Evolutionary conservation across 2,329 filamentous ascomycete species (phyloP).

Genomic region (Raffaelea arxii): DNA sequence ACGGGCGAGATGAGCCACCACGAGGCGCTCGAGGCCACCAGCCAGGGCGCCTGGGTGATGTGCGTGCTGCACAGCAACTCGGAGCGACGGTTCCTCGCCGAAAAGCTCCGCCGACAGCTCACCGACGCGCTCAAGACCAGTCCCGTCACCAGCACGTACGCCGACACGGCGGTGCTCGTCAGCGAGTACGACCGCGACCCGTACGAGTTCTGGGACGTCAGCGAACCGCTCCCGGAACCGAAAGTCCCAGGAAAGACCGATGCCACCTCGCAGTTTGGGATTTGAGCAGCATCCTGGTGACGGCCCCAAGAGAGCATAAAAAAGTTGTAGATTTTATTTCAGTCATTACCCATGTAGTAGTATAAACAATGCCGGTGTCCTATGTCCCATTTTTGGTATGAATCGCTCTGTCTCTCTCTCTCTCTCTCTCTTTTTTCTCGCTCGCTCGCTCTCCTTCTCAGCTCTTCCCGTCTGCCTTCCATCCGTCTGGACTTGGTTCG

Average conservation of each 20-base stretch:
- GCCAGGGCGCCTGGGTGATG: slow-evolving; percentile 73
- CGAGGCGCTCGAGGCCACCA: slow-evolving; percentile 76
- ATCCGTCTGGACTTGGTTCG: slow-evolving; percentile 8
- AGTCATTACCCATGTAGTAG: too few species aligned
- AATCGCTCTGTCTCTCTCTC: too few species aligned
- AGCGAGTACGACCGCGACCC: slow-evolving; percentile 81
- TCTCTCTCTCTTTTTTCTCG: background rate
- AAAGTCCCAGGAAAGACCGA: background rate
- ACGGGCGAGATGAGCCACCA: slow-evolving; percentile 94
- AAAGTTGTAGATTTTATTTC: too few species aligned
- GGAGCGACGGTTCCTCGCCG: slow-evolving; percentile 70
- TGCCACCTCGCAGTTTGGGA: background rate
- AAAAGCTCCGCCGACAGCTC: slow-evolving; percentile 59
- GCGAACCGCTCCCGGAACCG: slow-evolving; percentile 4
- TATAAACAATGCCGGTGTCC: too few species aligned
- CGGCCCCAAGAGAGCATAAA: background rate
- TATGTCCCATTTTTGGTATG: too few species aligned
- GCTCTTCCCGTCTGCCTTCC: background rate
- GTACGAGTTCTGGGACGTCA: slow-evolving; percentile 61
- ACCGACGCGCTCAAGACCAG: slow-evolving; percentile 41
- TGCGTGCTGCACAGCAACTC: slow-evolving; percentile 90
- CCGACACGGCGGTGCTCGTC: slow-evolving; percentile 54
- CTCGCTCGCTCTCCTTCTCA: background rate
- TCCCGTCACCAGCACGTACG: slow-evolving; percentile 21
- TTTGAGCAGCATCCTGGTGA: background rate